These are phyloP conservation scores for Fusarium nanum DNA, from an alignment of 2,329 filamentous ascomycete genomes.

Conservation along the genomic window DNA sequence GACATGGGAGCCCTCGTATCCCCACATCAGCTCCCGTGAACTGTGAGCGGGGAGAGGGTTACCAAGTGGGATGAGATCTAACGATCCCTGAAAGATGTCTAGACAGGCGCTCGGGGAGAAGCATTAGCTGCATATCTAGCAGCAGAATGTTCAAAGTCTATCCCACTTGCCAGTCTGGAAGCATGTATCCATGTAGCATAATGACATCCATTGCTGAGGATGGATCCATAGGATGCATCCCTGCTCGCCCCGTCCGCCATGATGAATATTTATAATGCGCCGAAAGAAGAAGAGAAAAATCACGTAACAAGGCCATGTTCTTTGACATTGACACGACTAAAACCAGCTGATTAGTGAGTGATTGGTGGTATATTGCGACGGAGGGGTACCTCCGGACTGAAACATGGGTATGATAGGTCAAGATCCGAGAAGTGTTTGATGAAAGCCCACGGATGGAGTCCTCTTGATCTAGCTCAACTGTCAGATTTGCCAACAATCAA, in stretches of 20 bases:
- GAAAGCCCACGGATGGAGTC: conserved; percentile 21
- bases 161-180: conserved; percentile 1
- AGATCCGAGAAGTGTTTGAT: conserved; percentile 21
- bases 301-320: neutral
- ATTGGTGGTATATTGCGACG: conserved; percentile 24
- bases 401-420: conserved; percentile 21
- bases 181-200: conserved; percentile 2
- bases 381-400: conserved; percentile 25
- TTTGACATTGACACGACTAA: conserved; percentile 10
- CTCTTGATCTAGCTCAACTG: conserved; percentile 38
- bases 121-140: conserved; percentile 27
- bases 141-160: conserved; percentile 11
- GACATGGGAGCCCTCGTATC: conserved; percentile 14
- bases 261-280: conserved; percentile 13
- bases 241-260: conserved; percentile 1
- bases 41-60: conserved; percentile 10
- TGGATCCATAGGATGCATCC: conserved; percentile 8
- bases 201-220: conserved; percentile 3
- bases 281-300: conserved; percentile 23
- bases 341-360: neutral
- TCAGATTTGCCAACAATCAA: conserved; percentile 39
- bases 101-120: conserved; percentile 23
- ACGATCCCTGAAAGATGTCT: conserved; percentile 18
- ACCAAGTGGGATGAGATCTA: conserved; percentile 35
- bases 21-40: conserved; percentile 18